phyloP scores from a whole-genome alignment of 139 green algal species.

The Tetradesmus obliquus region DNA sequence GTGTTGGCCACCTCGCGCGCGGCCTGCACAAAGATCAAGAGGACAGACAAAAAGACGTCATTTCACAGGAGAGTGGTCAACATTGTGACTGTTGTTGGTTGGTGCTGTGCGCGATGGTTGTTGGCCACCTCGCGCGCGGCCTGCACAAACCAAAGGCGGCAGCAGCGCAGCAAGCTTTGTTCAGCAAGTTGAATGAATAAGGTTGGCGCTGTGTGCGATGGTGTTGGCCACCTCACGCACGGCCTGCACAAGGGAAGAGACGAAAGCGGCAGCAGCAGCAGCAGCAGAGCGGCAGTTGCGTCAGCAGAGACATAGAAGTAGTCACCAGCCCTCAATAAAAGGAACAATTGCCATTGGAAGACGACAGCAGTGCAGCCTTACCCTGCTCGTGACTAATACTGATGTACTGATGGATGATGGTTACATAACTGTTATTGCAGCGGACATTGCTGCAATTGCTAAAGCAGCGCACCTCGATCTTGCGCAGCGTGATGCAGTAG shows the following conservation, averaged over 20 bases:
- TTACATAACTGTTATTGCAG: no score
- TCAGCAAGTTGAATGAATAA: neutral
- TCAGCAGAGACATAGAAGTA: no score
- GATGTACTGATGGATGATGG: no score
- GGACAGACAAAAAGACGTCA: no score
- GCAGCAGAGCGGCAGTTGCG: no score
- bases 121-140: slow-evolving; percentile 93
- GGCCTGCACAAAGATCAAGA: slow-evolving; percentile 64
- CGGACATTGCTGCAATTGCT: no score
- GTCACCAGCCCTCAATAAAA: no score
- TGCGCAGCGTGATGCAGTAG: slow-evolving; percentile 91
- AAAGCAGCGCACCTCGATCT: slow-evolving; percentile 84
- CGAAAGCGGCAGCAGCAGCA: no score
- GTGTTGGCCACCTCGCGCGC: slow-evolving; percentile 94
- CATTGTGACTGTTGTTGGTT: slow-evolving; percentile 66
- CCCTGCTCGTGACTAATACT: no score
- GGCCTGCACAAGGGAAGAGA: slow-evolving; percentile 64
- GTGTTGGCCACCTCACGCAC: slow-evolving; percentile 93
- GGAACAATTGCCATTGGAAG: no score
- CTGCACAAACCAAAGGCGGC: slow-evolving; percentile 51
- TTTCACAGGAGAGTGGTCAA: no score
- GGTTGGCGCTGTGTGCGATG: slow-evolving; percentile 83
- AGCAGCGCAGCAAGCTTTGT: neutral
- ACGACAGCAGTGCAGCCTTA: no score
- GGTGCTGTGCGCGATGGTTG: slow-evolving; percentile 79